Percentiles rank a stretch among this genome's conserved stretches.
phyloP scores from a whole-genome alignment of 202 grass and related monocot species.

The Saccharum hybrid region DNA sequence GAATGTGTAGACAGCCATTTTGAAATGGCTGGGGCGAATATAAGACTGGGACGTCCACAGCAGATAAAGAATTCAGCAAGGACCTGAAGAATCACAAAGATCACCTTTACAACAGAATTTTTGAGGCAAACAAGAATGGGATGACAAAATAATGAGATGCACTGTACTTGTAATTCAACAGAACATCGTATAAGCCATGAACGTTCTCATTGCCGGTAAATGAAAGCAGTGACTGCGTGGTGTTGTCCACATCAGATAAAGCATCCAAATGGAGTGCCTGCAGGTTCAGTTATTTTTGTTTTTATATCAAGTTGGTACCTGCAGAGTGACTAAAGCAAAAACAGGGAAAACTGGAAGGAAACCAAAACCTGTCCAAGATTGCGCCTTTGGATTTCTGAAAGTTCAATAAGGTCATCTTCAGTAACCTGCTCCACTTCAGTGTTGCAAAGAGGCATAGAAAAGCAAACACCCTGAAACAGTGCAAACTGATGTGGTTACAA shows the following conservation, averaged over 20 bases:
- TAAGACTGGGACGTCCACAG: slow-evolving; percentile 70
- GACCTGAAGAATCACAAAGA: slow-evolving; percentile 55
- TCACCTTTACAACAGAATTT: slow-evolving; percentile 28
- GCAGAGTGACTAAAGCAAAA: neutral
- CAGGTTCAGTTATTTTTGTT: slow-evolving; percentile 5
- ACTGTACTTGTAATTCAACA: slow-evolving; percentile 85
- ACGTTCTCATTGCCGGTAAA: slow-evolving; percentile 75
- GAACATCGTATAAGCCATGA: slow-evolving; percentile 83
- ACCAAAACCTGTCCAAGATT: slow-evolving; percentile 82
- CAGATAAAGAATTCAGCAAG: slow-evolving; percentile 66
- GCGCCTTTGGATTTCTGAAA: slow-evolving; percentile 84
- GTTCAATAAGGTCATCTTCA: slow-evolving; percentile 87
- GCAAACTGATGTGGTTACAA: slow-evolving; percentile 33
- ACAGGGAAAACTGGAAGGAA: neutral
- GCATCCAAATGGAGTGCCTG: slow-evolving; percentile 76
- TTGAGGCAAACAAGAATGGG: neutral
- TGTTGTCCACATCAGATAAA: slow-evolving; percentile 77
- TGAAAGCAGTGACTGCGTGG: slow-evolving; percentile 75
- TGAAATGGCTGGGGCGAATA: slow-evolving; percentile 75
- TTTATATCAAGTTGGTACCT: neutral
- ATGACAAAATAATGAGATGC: slow-evolving; percentile 17
- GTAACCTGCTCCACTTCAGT: slow-evolving; percentile 73
- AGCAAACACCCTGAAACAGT: slow-evolving; percentile 62
- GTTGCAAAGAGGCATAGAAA: slow-evolving; percentile 87
- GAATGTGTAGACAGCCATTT: slow-evolving; percentile 73